Evolutionary conservation across 805 yeast species (phyloP), one percentile per base, ranked within the genome.

Genomic region (Candida mattraensis): DNA sequence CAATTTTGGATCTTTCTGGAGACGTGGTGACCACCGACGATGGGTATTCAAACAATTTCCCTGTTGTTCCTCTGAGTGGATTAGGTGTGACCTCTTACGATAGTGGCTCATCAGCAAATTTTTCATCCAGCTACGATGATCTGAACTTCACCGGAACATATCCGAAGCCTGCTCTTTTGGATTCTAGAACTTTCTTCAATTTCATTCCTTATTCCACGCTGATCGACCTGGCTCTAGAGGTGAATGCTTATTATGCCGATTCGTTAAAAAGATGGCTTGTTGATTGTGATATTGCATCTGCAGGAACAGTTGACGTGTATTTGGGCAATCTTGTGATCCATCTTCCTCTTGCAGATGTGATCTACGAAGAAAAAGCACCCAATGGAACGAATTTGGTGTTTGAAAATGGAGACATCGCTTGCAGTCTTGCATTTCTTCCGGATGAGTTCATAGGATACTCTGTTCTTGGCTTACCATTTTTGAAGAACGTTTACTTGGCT

Each of bases 211-310:
- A 70, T 25, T 69, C 72, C 29, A 53, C 75, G 5, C 62, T 84
- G 26, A 66, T 83, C 33, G 75, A 74, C 46, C 58, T 84, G 19
- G 87, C 89, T 0, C 66, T 83, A 17, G 89, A 84, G 57, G 61
- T 80, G 24, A 79, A 80, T 50, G 91, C 91, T 0, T 73, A 68
- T 44, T 84, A 75, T 52, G 68, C 73, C 3, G 54, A 60, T 4
- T 62, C 64, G 5, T 50, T 66, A 5, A 64, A 62, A 16, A 50
- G 69, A 12, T 84, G 91, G 91, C 48, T 81, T 11, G 80, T 80
- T 10, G 72, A 72, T 39, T 84, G 93, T 61, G 60, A 70, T 9
- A 60, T 81, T 11, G 69, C 67, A 1, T 48, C 58, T 4, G 57
- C 69, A 16, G 87, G 86, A 2, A 60, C 70, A 0, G 36, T 84